These are phyloP conservation scores for Cladosporium sp. DNA, from an alignment of 2,329 filamentous ascomycete species.

Conservation along the genomic window DNA sequence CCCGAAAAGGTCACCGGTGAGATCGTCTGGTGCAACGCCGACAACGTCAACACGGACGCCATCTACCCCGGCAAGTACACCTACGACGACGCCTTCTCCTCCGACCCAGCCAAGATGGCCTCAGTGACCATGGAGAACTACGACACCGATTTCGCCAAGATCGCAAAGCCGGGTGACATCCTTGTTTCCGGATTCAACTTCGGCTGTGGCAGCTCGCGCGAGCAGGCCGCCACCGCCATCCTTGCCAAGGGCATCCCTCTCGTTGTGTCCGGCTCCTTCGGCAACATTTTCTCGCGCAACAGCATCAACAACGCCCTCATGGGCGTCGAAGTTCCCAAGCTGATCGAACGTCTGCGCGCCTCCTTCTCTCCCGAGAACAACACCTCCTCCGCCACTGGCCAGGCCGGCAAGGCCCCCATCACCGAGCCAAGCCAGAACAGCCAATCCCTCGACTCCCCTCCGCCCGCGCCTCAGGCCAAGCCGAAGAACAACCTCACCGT, in stretches of 20 bases:
- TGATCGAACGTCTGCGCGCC: conserved; percentile 63
- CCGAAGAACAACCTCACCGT: conserved; percentile 58
- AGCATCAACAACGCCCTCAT: conserved; percentile 76
- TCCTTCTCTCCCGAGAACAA: conserved; percentile 33
- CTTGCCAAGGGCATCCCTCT: conserved; percentile 76
- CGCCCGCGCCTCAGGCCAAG: conserved; percentile 33
- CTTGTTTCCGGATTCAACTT: conserved; percentile 87
- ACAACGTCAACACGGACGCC: conserved; percentile 87
- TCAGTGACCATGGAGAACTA: conserved; percentile 94
- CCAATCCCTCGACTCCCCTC: conserved; percentile 49
- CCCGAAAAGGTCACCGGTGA: conserved; percentile 78
- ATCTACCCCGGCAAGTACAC: conserved; percentile 93
- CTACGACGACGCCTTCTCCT: conserved; percentile 78
- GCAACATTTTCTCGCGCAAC: conserved; percentile 78
- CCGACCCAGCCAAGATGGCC: conserved; percentile 75
- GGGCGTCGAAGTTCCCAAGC: conserved; percentile 64
- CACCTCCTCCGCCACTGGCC: conserved; percentile 17
- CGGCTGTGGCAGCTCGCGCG: conserved; percentile 74
- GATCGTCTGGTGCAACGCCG: conserved; percentile 80
- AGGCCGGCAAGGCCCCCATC: conserved; percentile 35
- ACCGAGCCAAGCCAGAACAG: conserved; percentile 49
- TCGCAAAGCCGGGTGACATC: conserved; percentile 69
- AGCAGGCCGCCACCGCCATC: conserved; percentile 86
- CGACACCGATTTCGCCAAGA: conserved; percentile 63
- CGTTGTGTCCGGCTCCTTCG: conserved; percentile 75